Evolutionary conservation across 441 rosid species (phyloP).

Genomic region (Erodium texanum): DNA sequence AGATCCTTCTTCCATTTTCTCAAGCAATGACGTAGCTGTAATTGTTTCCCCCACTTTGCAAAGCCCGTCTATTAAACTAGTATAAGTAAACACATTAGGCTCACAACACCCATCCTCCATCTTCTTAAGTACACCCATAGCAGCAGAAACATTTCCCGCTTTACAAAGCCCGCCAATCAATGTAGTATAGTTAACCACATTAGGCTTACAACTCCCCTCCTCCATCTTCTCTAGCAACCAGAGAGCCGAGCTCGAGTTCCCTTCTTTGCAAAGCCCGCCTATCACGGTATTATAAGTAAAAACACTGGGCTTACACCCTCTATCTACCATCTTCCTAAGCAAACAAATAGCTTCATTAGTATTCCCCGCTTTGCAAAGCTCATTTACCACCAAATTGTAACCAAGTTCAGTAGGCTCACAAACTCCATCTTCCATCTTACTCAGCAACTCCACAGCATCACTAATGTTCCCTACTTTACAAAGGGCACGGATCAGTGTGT

Average conservation of each 20-base stretch:
- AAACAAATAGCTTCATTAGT: not conserved
- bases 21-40: not conserved
- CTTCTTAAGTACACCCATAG: not conserved
- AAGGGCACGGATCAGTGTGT: not conserved
- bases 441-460: not conserved
- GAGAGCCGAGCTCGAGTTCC: not conserved
- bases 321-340: not conserved
- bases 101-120: not conserved
- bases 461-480: not conserved
- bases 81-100: not conserved
- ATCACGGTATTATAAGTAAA: not conserved
- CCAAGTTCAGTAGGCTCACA: not conserved
- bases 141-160: not conserved
- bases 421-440: not conserved
- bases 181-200: not conserved
- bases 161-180: not conserved
- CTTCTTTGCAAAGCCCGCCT: not conserved
- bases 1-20: not conserved
- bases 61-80: not conserved
- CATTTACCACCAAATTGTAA: not conserved
- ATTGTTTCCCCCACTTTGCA: not conserved
- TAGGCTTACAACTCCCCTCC: not conserved
- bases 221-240: not conserved
- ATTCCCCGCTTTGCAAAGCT: not conserved
- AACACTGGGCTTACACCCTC: not conserved